A percentile compares a stretch with the other conserved stretches of the same genome.
Evolutionary conservation across 208 protist species (phyloP).

Genomic region (Trypanosoma avium): DNA sequence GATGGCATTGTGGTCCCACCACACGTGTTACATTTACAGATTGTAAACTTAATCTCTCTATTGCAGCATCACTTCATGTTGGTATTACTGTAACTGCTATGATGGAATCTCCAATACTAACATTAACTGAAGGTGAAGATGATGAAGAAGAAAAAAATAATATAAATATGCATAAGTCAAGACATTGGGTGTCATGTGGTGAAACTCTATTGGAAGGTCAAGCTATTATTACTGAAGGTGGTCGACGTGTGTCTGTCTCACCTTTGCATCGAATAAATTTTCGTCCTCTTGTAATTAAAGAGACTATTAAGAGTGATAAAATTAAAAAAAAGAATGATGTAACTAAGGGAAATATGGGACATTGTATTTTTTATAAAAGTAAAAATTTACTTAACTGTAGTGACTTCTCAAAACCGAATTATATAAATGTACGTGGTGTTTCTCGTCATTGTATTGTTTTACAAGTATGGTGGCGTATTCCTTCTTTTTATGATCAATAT

Average conservation of each 20-base stretch:
- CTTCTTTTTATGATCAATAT: not conserved
- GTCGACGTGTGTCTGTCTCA: slow-evolving; percentile 7
- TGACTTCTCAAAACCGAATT: not conserved
- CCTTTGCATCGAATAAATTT: slow-evolving; percentile 20
- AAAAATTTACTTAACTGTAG: slow-evolving; percentile 4
- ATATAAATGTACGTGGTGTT: not conserved
- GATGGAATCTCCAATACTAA: slow-evolving; percentile 18
- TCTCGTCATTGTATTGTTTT: slow-evolving; percentile 9
- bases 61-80: slow-evolving; percentile 3
- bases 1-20: slow-evolving; percentile 34
- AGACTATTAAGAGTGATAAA: not conserved
- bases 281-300: not conserved
- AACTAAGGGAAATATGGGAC: slow-evolving; percentile 10
- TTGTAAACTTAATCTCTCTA: slow-evolving; percentile 25
- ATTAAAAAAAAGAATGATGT: not conserved
- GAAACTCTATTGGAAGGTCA: slow-evolving; percentile 9
- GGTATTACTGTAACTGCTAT: slow-evolving; percentile 6
- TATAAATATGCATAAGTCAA: not conserved
- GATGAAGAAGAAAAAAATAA: no score
- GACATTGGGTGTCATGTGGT: slow-evolving; percentile 24
- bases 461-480: slow-evolving; percentile 12
- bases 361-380: slow-evolving; percentile 17
- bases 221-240: slow-evolving; percentile 14
- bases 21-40: slow-evolving; percentile 35
- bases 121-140: no score